A percentile compares a stretch with the other conserved stretches of the same genome.
Conservation (phyloP, 2,329 filamentous ascomycete species). For the Raffaelea arxii region DNA sequence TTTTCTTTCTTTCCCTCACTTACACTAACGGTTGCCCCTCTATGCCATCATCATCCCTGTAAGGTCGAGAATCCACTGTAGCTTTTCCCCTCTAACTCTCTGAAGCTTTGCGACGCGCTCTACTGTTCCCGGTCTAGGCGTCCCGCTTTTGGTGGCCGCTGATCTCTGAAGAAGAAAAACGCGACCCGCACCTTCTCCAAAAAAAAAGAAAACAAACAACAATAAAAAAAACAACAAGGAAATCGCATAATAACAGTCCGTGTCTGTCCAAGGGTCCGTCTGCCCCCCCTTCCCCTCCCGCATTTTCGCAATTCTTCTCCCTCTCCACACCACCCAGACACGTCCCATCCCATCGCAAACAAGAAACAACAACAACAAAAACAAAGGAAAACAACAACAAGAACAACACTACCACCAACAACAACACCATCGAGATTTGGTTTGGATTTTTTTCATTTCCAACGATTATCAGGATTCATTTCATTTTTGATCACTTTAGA, state of each 20-base stretch:
- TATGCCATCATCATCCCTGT: background rate
- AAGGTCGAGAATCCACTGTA: too few species aligned
- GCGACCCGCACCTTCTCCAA: background rate
- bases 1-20: background rate
- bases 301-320: background rate
- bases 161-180: too few species aligned
- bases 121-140: background rate
- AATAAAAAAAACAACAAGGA: background rate
- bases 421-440: background rate
- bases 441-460: too few species aligned
- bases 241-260: background rate
- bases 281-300: too few species aligned
- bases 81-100: too few species aligned
- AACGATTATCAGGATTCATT: too few species aligned
- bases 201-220: background rate
- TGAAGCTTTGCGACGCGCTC: background rate
- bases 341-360: background rate
- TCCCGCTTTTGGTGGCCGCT: background rate
- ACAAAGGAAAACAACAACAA: conserved; percentile 2
- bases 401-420: conserved; percentile 1
- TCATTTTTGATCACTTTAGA: too few species aligned
- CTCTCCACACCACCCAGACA: background rate
- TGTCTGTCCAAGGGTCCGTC: too few species aligned
- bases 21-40: background rate
- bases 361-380: background rate